phyloP scores from a whole-genome alignment of 352 stramenopile species.

The Pythium apleroticum region DNA sequence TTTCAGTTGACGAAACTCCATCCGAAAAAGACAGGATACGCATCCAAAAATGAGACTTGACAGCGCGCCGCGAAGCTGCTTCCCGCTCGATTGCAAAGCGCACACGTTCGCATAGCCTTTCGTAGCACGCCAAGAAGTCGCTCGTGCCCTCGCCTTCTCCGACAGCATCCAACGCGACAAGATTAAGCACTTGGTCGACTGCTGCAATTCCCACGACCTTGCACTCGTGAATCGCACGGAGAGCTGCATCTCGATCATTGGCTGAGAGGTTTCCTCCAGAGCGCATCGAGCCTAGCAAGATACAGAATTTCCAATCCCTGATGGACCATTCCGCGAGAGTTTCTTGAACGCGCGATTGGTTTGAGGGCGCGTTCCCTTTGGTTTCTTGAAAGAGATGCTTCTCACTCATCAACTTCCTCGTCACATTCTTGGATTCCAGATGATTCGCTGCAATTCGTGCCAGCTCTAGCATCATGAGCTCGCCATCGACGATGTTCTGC shows the following conservation, averaged over 20 bases:
- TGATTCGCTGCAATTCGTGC: slow-evolving; percentile 37
- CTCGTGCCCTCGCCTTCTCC: not conserved
- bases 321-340: slow-evolving; percentile 10
- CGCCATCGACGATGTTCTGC: slow-evolving; percentile 53
- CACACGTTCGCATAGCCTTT: slow-evolving; percentile 14
- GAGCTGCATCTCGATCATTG: not conserved
- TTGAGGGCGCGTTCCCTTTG: not conserved
- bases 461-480: slow-evolving; percentile 43
- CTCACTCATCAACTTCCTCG: slow-evolving; percentile 35
- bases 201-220: slow-evolving; percentile 1
- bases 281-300: slow-evolving; percentile 13
- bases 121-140: slow-evolving; percentile 9
- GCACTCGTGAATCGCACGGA: slow-evolving; percentile 14
- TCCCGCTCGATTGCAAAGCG: slow-evolving; percentile 6
- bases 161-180: slow-evolving; percentile 13
- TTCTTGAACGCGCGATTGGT: not conserved
- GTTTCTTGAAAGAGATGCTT: not conserved
- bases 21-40: not conserved
- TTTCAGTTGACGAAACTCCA: not conserved
- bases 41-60: not conserved
- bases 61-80: not conserved
- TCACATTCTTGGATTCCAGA: slow-evolving; percentile 47
- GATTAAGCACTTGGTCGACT: slow-evolving; percentile 13
- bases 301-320: slow-evolving; percentile 18
- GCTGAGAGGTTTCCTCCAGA: not conserved